A percentile compares a stretch with the other conserved stretches of the same genome.
Conservation (phyloP, 202 grass and related monocot species). For the Sporobolus alterniflorus region DNA sequence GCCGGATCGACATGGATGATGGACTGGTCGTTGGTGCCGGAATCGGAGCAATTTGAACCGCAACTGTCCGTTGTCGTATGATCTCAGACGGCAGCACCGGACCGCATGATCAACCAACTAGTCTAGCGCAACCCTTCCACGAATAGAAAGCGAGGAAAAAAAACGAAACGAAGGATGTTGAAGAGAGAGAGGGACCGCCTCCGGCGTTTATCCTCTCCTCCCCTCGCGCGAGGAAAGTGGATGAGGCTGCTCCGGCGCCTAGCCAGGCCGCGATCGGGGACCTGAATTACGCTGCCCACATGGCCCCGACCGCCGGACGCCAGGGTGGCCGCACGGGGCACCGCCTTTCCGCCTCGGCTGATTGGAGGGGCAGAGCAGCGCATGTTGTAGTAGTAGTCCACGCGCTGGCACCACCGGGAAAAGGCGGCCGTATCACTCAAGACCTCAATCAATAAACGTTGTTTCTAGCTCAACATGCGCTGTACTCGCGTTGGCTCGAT, state of each 20-base stretch:
- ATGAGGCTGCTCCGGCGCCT: constrained; percentile 48
- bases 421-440: constrained; percentile 17
- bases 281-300: constrained; percentile 14
- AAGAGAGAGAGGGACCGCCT: background rate
- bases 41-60: background rate
- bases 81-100: background rate
- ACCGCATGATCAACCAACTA: background rate
- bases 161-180: background rate
- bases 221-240: background rate
- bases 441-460: too few relatives aligned
- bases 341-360: background rate
- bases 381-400: background rate
- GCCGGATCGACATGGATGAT: background rate
- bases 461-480: too few relatives aligned
- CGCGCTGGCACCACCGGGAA: background rate
- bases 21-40: background rate
- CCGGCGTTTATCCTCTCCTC: background rate
- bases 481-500: too few relatives aligned
- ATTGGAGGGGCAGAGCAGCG: background rate
- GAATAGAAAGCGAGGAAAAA: background rate
- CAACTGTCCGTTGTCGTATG: background rate
- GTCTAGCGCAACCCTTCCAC: background rate
- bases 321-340: constrained; percentile 34
- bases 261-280: constrained; percentile 12
- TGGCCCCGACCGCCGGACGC: background rate